Conservation (phyloP, 1,284 basidiomycete species). For the Puccinia polysora region DNA sequence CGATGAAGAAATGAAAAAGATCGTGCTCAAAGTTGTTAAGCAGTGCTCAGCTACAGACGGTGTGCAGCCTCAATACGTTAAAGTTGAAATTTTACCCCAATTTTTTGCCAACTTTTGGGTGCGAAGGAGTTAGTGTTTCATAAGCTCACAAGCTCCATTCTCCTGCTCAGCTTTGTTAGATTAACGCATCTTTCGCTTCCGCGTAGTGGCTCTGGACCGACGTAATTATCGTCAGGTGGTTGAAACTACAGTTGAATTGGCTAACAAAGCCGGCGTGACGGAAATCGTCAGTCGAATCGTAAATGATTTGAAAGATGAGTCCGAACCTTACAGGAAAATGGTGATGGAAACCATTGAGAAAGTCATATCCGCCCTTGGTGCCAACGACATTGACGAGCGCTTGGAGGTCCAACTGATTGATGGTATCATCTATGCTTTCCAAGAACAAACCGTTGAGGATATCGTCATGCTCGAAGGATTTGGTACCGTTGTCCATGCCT, state of each 20-base stretch:
- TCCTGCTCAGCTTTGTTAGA: not conserved
- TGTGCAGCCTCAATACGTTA: conserved; percentile 87
- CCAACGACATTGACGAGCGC: conserved; percentile 92
- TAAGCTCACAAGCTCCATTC: not conserved
- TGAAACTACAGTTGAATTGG: conserved; percentile 95
- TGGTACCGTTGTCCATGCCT: conserved; percentile 90
- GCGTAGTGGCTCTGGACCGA: conserved; percentile 83
- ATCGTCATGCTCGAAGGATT: conserved; percentile 99
- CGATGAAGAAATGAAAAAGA: conserved; percentile 99
- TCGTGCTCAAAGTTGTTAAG: conserved; percentile 97
- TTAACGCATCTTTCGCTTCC: conserved; percentile 61
- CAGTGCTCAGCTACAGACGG: conserved; percentile 97
- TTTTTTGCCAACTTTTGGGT: conserved; percentile 98
- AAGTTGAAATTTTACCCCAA: conserved; percentile 96
- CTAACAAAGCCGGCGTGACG: conserved; percentile 90
- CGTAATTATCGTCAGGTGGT: conserved; percentile 96
- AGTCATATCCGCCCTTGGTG: conserved; percentile 83
- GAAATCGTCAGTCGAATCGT: conserved; percentile 93
- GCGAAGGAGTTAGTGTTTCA: conserved; percentile 46
- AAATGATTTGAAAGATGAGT: conserved; percentile 78
- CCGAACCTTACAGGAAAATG: conserved; percentile 97
- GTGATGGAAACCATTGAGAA: conserved; percentile 99
- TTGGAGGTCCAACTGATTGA: conserved; percentile 91
- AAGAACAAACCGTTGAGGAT: conserved; percentile 97
- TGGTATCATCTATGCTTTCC: conserved; percentile 98